Conservation (phyloP, 164 flowering plant species). For the Vitis riparia region DNA sequence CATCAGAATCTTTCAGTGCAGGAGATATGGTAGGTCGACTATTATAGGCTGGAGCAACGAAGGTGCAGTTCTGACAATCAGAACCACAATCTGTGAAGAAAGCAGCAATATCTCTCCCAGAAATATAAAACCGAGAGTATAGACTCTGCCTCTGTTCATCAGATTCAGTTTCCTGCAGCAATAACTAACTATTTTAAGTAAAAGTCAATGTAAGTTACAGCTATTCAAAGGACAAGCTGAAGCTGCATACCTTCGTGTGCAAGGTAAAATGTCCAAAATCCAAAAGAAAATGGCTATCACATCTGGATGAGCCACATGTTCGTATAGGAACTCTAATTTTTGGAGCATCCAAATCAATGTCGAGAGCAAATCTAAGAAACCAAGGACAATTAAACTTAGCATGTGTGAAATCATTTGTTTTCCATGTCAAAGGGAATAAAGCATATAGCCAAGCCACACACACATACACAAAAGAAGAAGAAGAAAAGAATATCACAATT, state of each 20-base stretch:
- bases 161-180: constrained; percentile 55
- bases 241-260: constrained; percentile 63
- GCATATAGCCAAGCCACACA: background rate
- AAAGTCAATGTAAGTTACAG: constrained; percentile 4
- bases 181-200: background rate
- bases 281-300: constrained; percentile 75
- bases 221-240: background rate
- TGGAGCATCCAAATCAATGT: constrained; percentile 98
- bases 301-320: constrained; percentile 36
- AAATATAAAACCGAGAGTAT: constrained; percentile 84
- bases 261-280: constrained; percentile 98
- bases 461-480: too few species aligned
- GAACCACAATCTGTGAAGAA: constrained; percentile 63
- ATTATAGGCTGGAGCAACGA: constrained; percentile 24
- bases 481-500: too few species aligned
- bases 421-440: background rate
- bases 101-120: constrained; percentile 97
- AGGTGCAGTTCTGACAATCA: constrained; percentile 36
- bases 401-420: background rate
- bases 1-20: constrained; percentile 31
- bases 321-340: constrained; percentile 87
- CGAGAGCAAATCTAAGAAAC: constrained; percentile 79
- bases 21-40: constrained; percentile 29
- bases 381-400: background rate
- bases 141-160: constrained; percentile 67